Evolutionary conservation across 495 filamentous ascomycete species (phyloP), one percentile per base, ranked within the genome.

Genomic region (Staphylotrichum longicolle): DNA sequence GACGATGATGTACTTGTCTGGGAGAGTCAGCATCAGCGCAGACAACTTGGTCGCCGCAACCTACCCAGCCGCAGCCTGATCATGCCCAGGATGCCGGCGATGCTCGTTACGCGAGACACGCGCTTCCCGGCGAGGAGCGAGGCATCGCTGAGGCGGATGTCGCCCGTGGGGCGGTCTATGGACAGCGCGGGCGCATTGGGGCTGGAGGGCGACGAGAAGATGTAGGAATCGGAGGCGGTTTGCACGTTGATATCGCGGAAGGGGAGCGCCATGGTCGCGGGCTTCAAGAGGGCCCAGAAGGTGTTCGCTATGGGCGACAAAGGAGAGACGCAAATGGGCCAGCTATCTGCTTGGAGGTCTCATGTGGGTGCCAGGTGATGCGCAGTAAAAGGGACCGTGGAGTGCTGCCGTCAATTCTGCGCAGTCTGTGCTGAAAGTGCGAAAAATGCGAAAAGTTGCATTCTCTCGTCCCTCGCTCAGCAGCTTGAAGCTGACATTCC

Each of bases 191-290:
- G 91, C 35, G 91, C 85, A 72, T 89, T 85, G 61, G 92, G 93
- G 11, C 91, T 91, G 4, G 95, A 98, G 9, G 94, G 95, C 3
- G 94, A 98, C 27, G 90, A 90, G 76, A 98, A 98, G 66, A 91
- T 91, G 82, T 98, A 98, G 70, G 93, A 87, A 59, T 93, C 91
- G 58, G 89, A 76, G 2, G 94, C 93, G 47, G 90, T 86, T 70
- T 96, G 91, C 75, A 98, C 83, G 73, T 96, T 98, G 80, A 98
- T 92, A 81, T 98, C 94, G 67, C 93, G 84, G 74, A 92, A 98
- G 7, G 94, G 94, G 63, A 93, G 82, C 46, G 86, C 76, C 78
- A 80, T 80, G 66, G 61, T 71, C 7, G 45, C 40, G 54, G 47
- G 7, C 30, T 14, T 53, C 45, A 12, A 45, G 50, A 64, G 32